Evolutionary conservation across 495 filamentous ascomycete genomes (phyloP).

Genomic region (Delitschia confertaspora): DNA sequence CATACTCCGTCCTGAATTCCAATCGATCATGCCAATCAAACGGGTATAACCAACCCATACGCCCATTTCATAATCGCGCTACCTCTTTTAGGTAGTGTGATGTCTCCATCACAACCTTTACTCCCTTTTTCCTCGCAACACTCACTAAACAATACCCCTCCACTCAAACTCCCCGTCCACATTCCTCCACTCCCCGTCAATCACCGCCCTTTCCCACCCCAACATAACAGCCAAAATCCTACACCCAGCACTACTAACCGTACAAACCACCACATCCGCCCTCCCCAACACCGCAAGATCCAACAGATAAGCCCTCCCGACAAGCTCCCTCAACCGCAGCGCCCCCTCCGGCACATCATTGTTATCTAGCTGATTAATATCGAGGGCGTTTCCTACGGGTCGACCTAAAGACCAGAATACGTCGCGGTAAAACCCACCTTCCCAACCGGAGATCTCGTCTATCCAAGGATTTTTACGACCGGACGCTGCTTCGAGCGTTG

Average conservation of each 20-base stretch:
- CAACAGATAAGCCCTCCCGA: slow-evolving; percentile 61
- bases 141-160: slow-evolving; percentile 32
- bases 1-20: no score
- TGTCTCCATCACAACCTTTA: no score
- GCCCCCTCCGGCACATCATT: slow-evolving; percentile 42
- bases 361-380: slow-evolving; percentile 10
- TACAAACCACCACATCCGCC: slow-evolving; percentile 57
- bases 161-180: slow-evolving; percentile 60
- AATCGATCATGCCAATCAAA: no score
- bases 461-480: slow-evolving; percentile 45
- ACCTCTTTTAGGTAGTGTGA: no score
- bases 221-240: slow-evolving; percentile 65
- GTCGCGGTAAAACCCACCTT: slow-evolving; percentile 61
- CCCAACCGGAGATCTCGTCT: slow-evolving; percentile 62
- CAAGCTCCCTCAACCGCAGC: slow-evolving; percentile 50
- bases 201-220: slow-evolving; percentile 63
- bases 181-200: slow-evolving; percentile 53
- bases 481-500: slow-evolving; percentile 36
- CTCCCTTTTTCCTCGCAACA: background rate
- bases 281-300: slow-evolving; percentile 59
- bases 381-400: slow-evolving; percentile 30
- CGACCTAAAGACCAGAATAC: slow-evolving; percentile 61
- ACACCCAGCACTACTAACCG: slow-evolving; percentile 57
- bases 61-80: no score
- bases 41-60: no score